Base-by-base conservation (phyloP, 495 filamentous ascomycete species). In the Podospora australis region DNA sequence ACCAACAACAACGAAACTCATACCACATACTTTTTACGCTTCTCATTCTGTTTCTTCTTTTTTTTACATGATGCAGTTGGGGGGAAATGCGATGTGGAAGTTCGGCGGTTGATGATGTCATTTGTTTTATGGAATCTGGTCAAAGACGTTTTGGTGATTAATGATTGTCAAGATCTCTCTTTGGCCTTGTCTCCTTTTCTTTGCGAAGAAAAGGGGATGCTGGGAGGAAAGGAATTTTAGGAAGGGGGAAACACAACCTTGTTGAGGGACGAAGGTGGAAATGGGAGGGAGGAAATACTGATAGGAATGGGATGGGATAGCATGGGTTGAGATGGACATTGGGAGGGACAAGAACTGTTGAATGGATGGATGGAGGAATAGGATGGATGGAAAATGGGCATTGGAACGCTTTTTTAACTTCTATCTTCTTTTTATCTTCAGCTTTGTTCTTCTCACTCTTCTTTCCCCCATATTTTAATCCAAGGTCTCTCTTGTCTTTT, bases 221-320 rank as follows among this genome's bases (percentile, higher is more conserved):
- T 43, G 40, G 40, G 40, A 43, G 40, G 40, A 43, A 43, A 43
- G 40, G n/a, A n/a, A n/a, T 19, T 43, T 43, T 43, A 14, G n/a
- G 14, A 40, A 39, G 6, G 5, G 34, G 34, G 28, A 30, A 30
- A 30, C 7, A 9, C 7, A 19, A 24, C 29, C 19, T 30, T 30
- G 28, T 7, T 30, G 28, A 30, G 7, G 28, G 13, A 30, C n/a
- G 28, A 6, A 7, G 28, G 13, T 30, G 28, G 13, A 7, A n/a
- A 30, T 30, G 13, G 28, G 7, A 7, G 28, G n/a, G n/a, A n/a
- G n/a, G n/a, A n/a, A n/a, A n/a, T n/a, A n/a, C n/a, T n/a, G n/a
- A n/a, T n/a, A 30, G 28, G 28, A 30, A 30, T 30, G 7, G 7
- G 7, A 30, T 30, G n/a, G n/a, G n/a, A n/a, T n/a, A n/a, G n/a